These are phyloP conservation scores for Hymenoscyphus albidus DNA, from an alignment of 2,329 filamentous ascomycete genomes.

Conservation along the genomic window DNA sequence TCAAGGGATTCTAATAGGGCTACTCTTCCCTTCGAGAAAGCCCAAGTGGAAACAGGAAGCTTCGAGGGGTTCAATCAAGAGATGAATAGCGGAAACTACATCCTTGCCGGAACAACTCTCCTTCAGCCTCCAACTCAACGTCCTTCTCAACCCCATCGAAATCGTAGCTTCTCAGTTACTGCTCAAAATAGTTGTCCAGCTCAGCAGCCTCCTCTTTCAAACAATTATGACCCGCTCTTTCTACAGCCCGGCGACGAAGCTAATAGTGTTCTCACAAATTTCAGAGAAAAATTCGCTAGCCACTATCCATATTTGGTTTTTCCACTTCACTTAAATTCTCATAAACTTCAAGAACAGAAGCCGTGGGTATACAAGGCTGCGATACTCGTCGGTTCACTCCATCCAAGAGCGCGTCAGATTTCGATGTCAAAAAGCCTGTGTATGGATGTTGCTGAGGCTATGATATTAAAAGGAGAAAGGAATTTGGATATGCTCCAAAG, in stretches of 20 bases:
- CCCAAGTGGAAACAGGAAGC: not conserved
- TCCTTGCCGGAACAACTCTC: not conserved
- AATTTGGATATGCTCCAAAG: constrained; percentile 28
- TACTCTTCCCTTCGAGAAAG: not conserved
- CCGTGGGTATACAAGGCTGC: constrained; percentile 24
- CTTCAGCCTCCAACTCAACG: not conserved
- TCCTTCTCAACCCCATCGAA: not conserved
- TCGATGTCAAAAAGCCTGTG: constrained; percentile 19
- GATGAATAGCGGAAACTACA: not conserved
- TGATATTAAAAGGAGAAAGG: constrained; percentile 22
- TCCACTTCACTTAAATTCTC: constrained; percentile 12
- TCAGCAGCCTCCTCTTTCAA: not conserved
- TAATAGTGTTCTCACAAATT: constrained; percentile 16
- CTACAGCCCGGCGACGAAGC: constrained; percentile 9
- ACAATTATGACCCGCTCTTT: not conserved
- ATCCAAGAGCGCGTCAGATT: constrained; percentile 17
- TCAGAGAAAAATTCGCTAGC: constrained; percentile 16
- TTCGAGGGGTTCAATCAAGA: not conserved
- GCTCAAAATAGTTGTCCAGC: not conserved
- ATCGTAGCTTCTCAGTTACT: not conserved
- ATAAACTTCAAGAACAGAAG: constrained; percentile 16
- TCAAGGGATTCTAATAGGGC: not conserved
- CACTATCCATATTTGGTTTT: constrained; percentile 25
- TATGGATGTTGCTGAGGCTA: constrained; percentile 19
- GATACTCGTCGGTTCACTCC: constrained; percentile 18